Evolutionary conservation across 371 early-diverging fungal genomes (phyloP).

Genomic region (Zancudomyces culisetae): DNA sequence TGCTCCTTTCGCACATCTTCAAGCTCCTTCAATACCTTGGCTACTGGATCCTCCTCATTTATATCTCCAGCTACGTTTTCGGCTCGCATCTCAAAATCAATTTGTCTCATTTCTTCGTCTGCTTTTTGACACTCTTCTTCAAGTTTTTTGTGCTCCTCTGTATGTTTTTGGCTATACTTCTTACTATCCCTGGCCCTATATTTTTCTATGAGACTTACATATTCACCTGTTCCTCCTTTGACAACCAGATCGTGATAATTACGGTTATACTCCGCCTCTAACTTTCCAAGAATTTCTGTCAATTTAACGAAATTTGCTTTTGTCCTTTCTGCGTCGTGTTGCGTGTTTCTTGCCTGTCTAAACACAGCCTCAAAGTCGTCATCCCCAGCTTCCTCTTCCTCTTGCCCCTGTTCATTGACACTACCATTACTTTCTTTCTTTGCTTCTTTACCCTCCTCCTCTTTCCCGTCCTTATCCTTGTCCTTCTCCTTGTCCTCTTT

Average conservation of each 20-base stretch:
- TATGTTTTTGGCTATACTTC: not conserved
- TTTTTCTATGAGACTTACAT: not conserved
- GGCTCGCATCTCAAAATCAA: no score
- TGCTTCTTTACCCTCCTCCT: slow-evolving; percentile 6
- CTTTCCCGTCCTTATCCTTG: slow-evolving; percentile 11
- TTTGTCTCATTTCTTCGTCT: no score
- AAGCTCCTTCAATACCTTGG: no score
- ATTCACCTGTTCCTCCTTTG: slow-evolving; percentile 35
- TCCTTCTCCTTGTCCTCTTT: slow-evolving; percentile 13
- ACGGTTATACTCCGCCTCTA: slow-evolving; percentile 49
- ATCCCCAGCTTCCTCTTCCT: not conserved
- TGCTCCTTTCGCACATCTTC: no score
- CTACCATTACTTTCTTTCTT: no score
- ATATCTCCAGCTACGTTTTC: no score
- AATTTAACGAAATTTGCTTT: no score
- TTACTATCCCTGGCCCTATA: not conserved
- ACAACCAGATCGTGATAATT: slow-evolving; percentile 70
- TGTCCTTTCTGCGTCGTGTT: not conserved
- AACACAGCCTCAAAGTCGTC: slow-evolving; percentile 3
- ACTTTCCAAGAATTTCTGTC: slow-evolving; percentile 22
- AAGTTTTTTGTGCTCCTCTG: no score
- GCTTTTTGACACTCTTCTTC: no score
- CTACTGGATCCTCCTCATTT: no score
- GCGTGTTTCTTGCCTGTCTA: not conserved
- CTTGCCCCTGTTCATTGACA: no score